Evolutionary conservation across 306 rosid genomes (phyloP), one percentile per base, ranked within the genome.

Genomic region (Notholithocarpus densiflorus): DNA sequence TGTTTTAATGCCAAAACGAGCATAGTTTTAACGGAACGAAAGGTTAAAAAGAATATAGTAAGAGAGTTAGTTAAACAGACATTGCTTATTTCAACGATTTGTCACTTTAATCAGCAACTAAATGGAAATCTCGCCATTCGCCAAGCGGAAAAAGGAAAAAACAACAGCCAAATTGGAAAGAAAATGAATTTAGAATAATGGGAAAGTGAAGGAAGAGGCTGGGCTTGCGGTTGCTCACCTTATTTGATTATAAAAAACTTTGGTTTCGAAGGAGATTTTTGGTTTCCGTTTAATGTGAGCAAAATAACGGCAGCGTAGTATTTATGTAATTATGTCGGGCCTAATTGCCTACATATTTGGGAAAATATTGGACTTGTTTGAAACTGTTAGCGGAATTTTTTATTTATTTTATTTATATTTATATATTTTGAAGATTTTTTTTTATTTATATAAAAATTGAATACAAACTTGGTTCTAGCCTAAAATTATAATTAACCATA

Each of bases 1-100:
- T 45, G 79, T 23, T 31, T 61, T 45, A 62, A 75, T 62, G 79
- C 79, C 61, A 43, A n/a, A 75, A 19, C 79, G 51, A 61, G 21
- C 43, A 74, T 3, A 21, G 34, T 17, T 21, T 24, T 10, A 23
- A 59, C 12, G 66, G 24, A 23, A 12, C 24, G 15, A 11, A 59
- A 26, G 15, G 27, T 20, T 9, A 11, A 59, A 59, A 59, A 11
- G 32, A 59, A 60, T 60, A 7, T 23, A 11, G 18, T 24, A 60
- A 60, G 66, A 23, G 24, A 14, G 4, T 12, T 24, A 27, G 32
- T 23, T 23, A 11, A 23, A 11, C 65, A 10, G 13, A 59, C 65
- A 21, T 23, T 59, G 31, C 65, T 59, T 3, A 59, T 59, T 7
- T 23, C 5, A 5, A 4, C 14, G 18, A 59, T 23, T 23, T 59